Conservation (phyloP, 2,329 filamentous ascomycete genomes). For the Penicillium sp. region DNA sequence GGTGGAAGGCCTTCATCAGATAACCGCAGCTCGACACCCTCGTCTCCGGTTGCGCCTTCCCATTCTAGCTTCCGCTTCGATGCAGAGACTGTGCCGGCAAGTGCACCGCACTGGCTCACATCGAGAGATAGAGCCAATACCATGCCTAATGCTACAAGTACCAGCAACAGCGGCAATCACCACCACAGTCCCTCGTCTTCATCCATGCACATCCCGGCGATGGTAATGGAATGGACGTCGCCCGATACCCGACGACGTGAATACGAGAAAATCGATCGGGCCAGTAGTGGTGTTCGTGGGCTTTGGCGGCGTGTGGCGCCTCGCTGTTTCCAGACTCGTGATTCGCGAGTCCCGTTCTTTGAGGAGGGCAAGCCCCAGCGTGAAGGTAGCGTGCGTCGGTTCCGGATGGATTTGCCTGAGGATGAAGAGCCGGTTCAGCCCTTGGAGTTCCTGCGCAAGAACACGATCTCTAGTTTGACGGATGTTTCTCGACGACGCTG, state of each 20-base stretch:
- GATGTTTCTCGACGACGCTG: constrained; percentile 15
- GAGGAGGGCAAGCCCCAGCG: constrained; percentile 40
- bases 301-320: constrained; percentile 43
- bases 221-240: constrained; percentile 48
- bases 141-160: too few species aligned
- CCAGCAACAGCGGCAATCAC: neutral
- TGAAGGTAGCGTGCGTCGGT: constrained; percentile 46
- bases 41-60: constrained; percentile 19
- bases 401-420: constrained; percentile 44
- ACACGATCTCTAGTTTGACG: neutral
- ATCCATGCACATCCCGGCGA: constrained; percentile 31
- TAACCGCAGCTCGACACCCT: constrained; percentile 16
- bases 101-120: constrained; percentile 3
- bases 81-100: constrained; percentile 4
- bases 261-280: constrained; percentile 54
- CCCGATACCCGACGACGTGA: constrained; percentile 43
- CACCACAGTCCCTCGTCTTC: constrained; percentile 24
- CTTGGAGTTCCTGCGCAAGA: constrained; percentile 6
- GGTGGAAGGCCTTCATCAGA: constrained; percentile 17
- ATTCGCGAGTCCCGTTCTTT: constrained; percentile 41
- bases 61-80: constrained; percentile 16
- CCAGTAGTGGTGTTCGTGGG: constrained; percentile 42
- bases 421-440: constrained; percentile 25
- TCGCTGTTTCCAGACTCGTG: constrained; percentile 36
- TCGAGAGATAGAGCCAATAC: constrained; percentile 19